These are phyloP conservation scores for Macrolepiota fuliginosa DNA, from an alignment of 768 basidiomycete genomes.

Conservation along the genomic window DNA sequence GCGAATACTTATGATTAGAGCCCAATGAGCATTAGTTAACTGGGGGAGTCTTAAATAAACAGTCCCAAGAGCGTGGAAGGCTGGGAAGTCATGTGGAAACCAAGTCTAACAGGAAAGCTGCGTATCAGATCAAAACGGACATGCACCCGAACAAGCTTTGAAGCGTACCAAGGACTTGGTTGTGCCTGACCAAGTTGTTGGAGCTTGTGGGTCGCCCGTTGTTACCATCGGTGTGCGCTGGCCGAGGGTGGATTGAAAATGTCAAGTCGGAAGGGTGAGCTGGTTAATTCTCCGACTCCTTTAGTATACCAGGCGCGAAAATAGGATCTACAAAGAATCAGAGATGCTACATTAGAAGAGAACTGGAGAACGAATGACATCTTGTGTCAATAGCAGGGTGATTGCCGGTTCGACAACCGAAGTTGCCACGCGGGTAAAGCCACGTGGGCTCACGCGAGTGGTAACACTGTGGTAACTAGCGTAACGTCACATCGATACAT, in stretches of 20 bases:
- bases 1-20: not conserved
- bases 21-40: not conserved
- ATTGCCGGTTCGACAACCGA: constrained; percentile 11
- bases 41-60: not conserved
- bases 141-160: not conserved
- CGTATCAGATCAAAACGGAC: not conserved
- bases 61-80: not conserved
- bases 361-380: constrained; percentile 10
- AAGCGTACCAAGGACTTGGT: not conserved
- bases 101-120: not conserved
- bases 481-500: constrained; percentile 11
- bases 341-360: not conserved
- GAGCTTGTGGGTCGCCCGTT: not conserved
- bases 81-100: not conserved
- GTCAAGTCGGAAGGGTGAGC: not conserved
- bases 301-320: not conserved
- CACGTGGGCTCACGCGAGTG: constrained; percentile 10
- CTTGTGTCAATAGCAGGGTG: constrained; percentile 11
- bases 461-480: constrained; percentile 8
- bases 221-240: not conserved
- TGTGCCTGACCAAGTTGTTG: not conserved
- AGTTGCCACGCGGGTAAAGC: constrained; percentile 12
- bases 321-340: constrained; percentile 1
- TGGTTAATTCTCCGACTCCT: not conserved
- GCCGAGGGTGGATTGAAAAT: not conserved